phyloP scores from a whole-genome alignment of 257 asterid species.

The Vinca minor region DNA sequence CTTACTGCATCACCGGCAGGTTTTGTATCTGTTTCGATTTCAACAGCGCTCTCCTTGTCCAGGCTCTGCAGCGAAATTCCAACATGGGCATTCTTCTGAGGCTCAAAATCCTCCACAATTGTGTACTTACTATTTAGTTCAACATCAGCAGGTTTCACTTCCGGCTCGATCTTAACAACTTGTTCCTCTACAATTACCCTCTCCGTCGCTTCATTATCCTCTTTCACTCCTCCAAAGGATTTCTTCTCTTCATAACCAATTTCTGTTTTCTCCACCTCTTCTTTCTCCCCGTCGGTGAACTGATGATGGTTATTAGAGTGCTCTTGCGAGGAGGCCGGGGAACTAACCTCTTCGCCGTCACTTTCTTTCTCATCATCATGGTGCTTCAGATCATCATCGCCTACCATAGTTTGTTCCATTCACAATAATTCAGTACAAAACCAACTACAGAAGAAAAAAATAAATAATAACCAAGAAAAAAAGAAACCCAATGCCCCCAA shows the following conservation, averaged over 20 bases:
- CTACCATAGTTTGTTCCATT: slow-evolving; percentile 37
- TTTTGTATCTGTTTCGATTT: background rate
- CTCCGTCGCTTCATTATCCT: slow-evolving; percentile 10
- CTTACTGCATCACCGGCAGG: slow-evolving; percentile 16
- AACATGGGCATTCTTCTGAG: slow-evolving; percentile 10
- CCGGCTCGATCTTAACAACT: slow-evolving; percentile 26
- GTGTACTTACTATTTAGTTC: slow-evolving; percentile 23
- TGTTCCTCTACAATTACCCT: too few relatives aligned
- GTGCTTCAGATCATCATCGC: slow-evolving; percentile 37
- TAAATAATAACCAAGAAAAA: slow-evolving; percentile 4
- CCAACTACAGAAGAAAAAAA: too few relatives aligned
- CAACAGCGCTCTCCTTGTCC: background rate
- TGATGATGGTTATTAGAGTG: slow-evolving; percentile 21
- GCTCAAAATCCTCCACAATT: slow-evolving; percentile 14
- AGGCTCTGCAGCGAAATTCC: background rate
- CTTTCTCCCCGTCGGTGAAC: slow-evolving; percentile 28
- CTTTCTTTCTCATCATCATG: slow-evolving; percentile 30
- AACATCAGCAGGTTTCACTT: slow-evolving; percentile 15
- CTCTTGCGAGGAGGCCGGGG: slow-evolving; percentile 33
- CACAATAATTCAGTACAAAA: slow-evolving; percentile 20
- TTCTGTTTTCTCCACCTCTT: slow-evolving; percentile 22
- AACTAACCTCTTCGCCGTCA: slow-evolving; percentile 29
- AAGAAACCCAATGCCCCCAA: background rate
- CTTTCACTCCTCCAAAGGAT: slow-evolving; percentile 10
- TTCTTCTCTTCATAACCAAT: slow-evolving; percentile 10